Evolutionary conservation across 2,329 filamentous ascomycete genomes (phyloP).

Genomic region (Rhytidhysteron rufulum): DNA sequence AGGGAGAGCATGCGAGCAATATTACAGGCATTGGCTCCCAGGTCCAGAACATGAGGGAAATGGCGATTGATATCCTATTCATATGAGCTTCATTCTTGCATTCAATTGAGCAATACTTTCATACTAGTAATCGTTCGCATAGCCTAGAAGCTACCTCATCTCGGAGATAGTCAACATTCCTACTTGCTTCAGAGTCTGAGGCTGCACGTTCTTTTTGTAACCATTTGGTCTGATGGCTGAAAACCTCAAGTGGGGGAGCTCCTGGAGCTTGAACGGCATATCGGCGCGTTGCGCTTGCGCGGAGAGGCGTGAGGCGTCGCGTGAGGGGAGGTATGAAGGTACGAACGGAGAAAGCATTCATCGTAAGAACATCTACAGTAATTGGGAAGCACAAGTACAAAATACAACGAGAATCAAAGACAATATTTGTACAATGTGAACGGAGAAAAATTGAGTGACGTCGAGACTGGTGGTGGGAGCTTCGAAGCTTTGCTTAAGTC

Average conservation of each 20-base stretch:
- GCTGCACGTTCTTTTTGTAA: conserved; percentile 88
- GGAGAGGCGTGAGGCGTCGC: conserved; percentile 21
- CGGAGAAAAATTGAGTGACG: conserved; percentile 1
- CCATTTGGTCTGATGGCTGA: conserved; percentile 84
- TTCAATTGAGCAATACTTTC: conserved; percentile 5
- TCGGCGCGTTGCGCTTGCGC: conserved; percentile 36
- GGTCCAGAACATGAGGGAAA: conserved; percentile 80
- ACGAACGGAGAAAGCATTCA: conserved; percentile 30
- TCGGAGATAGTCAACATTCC: conserved; percentile 85
- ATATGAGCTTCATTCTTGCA: conserved; percentile 9
- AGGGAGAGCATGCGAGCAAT: conserved; percentile 74
- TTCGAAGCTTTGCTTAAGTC: too few relatives aligned
- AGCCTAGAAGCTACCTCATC: conserved; percentile 85
- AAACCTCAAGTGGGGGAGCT: conserved; percentile 79
- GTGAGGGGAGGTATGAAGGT: conserved; percentile 32
- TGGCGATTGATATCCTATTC: conserved; percentile 82
- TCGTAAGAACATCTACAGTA: conserved; percentile 10
- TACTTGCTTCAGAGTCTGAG: conserved; percentile 63
- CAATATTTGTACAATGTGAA: conserved; percentile 1
- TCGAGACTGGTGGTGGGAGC: too few relatives aligned
- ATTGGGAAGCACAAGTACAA: conserved; percentile 4
- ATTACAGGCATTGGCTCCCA: conserved; percentile 94
- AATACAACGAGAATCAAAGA: neutral
- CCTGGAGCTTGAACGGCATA: conserved; percentile 80
- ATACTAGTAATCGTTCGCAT: conserved; percentile 77